Conservation (phyloP, 176 grass and related monocot genomes). For the Cenchrus fungigraminus region DNA sequence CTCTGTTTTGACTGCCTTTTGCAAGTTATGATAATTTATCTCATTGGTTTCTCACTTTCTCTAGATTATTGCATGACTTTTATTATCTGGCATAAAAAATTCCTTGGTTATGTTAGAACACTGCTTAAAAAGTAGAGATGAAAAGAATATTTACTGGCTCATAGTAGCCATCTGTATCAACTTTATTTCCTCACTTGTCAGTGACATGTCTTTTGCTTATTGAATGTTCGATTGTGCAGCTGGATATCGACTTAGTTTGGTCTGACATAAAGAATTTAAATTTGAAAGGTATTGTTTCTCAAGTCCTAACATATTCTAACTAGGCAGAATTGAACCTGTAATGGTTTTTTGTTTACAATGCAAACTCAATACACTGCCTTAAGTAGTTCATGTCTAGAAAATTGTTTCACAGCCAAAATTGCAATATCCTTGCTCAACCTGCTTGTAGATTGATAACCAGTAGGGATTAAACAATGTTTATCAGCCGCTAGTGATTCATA, state of each 20-base stretch:
- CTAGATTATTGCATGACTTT: background rate
- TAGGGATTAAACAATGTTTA: background rate
- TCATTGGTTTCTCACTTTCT: background rate
- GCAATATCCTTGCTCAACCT: background rate
- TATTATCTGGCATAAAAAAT: background rate
- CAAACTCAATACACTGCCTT: background rate
- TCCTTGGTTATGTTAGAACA: slow-evolving; percentile 7
- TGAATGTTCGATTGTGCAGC: slow-evolving; percentile 70
- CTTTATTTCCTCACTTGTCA: slow-evolving; percentile 7
- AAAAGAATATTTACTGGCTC: slow-evolving; percentile 20
- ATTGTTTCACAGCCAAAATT: background rate
- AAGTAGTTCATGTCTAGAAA: slow-evolving; percentile 4
- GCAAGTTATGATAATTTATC: background rate
- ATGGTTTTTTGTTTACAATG: background rate
- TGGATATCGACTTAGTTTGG: slow-evolving; percentile 92
- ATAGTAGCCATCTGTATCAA: slow-evolving; percentile 5
- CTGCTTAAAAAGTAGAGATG: background rate
- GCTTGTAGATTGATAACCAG: background rate
- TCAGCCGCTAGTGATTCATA: background rate
- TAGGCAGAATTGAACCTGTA: background rate
- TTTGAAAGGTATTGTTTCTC: slow-evolving; percentile 61
- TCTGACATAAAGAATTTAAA: slow-evolving; percentile 85
- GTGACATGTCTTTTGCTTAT: slow-evolving; percentile 37
- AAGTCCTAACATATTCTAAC: slow-evolving; percentile 5
- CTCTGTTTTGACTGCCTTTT: background rate